These are phyloP conservation scores for Phytophthora ohioensis DNA, from an alignment of 352 stramenopile species.

Conservation along the genomic window DNA sequence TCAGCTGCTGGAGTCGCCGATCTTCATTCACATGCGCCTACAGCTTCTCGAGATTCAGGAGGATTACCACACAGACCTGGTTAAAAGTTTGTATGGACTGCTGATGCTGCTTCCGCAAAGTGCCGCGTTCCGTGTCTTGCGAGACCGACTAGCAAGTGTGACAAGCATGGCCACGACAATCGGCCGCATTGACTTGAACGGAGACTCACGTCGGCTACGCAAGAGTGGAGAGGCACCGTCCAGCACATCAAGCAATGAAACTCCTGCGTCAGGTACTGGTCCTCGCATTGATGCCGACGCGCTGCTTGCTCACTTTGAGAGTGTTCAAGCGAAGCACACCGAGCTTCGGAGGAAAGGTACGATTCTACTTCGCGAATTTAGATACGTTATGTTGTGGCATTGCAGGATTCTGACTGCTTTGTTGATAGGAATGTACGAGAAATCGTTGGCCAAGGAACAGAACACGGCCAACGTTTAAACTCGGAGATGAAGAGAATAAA, in stretches of 20 bases:
- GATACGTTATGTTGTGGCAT: not conserved
- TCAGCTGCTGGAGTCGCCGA: slow-evolving; percentile 98
- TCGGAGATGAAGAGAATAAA: slow-evolving; percentile 1
- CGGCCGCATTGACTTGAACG: slow-evolving; percentile 73
- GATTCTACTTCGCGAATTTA: not conserved
- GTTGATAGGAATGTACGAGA: slow-evolving; percentile 66
- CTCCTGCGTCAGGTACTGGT: slow-evolving; percentile 2
- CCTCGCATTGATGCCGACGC: slow-evolving; percentile 58
- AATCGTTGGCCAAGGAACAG: slow-evolving; percentile 68
- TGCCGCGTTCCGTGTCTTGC: slow-evolving; percentile 83
- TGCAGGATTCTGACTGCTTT: slow-evolving; percentile 1
- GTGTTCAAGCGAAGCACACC: slow-evolving; percentile 76
- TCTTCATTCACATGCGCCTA: slow-evolving; percentile 98
- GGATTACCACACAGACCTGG: slow-evolving; percentile 93
- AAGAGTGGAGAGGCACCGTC: slow-evolving; percentile 20
- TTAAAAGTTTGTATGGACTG: slow-evolving; percentile 98
- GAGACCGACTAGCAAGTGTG: slow-evolving; percentile 84
- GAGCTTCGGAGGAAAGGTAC: slow-evolving; percentile 78
- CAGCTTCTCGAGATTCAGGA: slow-evolving; percentile 98
- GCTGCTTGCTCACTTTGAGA: slow-evolving; percentile 79
- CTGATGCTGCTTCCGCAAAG: slow-evolving; percentile 98
- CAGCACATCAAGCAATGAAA: slow-evolving; percentile 32
- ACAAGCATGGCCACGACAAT: slow-evolving; percentile 91
- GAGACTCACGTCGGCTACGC: slow-evolving; percentile 29
- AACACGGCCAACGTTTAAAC: slow-evolving; percentile 24